These are phyloP conservation scores for Aureococcus anophagefferens DNA, from an alignment of 108 stramenopile genomes.

Conservation along the genomic window DNA sequence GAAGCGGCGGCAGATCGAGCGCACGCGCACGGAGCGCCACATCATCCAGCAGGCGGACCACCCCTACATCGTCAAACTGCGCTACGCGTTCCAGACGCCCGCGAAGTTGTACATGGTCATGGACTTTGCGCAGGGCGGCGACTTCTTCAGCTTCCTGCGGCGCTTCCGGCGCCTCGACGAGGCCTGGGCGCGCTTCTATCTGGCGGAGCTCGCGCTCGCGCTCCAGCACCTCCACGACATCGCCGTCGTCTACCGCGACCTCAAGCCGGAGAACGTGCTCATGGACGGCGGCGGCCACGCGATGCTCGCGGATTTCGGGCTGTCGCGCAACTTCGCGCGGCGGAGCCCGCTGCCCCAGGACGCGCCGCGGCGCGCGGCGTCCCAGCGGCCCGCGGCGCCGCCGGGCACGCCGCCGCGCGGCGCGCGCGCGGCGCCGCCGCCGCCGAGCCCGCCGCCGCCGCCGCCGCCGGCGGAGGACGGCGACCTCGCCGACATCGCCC, in stretches of 20 bases:
- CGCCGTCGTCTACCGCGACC: too few relatives aligned
- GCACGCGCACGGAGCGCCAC: conserved; percentile 43
- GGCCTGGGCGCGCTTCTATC: conserved; percentile 16
- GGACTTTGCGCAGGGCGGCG: conserved; percentile 32
- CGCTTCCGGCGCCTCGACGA: background rate
- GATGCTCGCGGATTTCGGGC: conserved; percentile 25
- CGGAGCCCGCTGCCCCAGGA: too few relatives aligned
- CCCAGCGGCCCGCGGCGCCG: too few relatives aligned
- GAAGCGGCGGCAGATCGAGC: conserved; percentile 39
- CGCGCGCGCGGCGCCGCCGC: too few relatives aligned
- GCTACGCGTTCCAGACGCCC: conserved; percentile 29
- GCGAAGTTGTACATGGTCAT: conserved; percentile 25
- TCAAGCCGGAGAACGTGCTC: conserved; percentile 15
- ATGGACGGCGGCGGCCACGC: conserved; percentile 15
- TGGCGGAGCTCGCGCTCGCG: too few relatives aligned
- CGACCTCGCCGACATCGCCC: too few relatives aligned
- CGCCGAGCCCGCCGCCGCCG: too few relatives aligned
- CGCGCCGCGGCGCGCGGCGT: too few relatives aligned
- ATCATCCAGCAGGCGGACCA: conserved; percentile 29
- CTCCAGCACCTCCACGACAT: too few relatives aligned
- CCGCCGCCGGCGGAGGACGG: too few relatives aligned
- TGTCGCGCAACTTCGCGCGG: conserved; percentile 7
- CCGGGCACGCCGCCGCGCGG: too few relatives aligned
- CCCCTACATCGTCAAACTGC: conserved; percentile 29
- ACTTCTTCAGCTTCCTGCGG: conserved; percentile 24